Evolutionary conservation across 108 stramenopile genomes (phyloP), one percentile per base, ranked within the genome.

Genomic region (Cylindrotheca closterium): DNA sequence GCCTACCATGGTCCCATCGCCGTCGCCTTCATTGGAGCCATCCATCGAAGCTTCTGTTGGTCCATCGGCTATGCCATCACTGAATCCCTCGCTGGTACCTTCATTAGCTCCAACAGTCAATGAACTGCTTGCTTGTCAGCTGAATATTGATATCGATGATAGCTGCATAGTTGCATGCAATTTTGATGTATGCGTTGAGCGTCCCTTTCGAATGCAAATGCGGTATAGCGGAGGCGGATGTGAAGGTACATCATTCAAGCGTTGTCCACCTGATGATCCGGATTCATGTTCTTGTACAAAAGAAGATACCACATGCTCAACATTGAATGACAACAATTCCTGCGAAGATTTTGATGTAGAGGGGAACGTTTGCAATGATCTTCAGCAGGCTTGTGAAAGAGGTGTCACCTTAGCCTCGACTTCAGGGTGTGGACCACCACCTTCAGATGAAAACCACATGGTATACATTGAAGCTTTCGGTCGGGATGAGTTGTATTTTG

Each of bases 201-300:
- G 71, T 31, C 63, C 62, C 4, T 63, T 47, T 19, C 51, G 47
- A 22, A 63, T 65, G 55, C 15, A 25, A 30, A 53, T 64, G 34
- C 30, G 51, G 7, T 51, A 50, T 30, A 51, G 50, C 24, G 21
- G 29, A 1, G n/a, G 33, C 31, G 3, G 24, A 3, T 64, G 63
- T 28, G 31, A 0, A 0, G 31, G 22, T 4, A 30, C 63, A 0
- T 37, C 26, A 17, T 48, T 64, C 2, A 64, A 25, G 32, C 63
- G 63, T 25, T 64, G 63, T 24, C 51, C n/a, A n/a, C n/a, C n/a
- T n/a, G n/a, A n/a, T n/a, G n/a, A 42, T 15, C 37, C 37, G 10
- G 37, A 42, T 42, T 15, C 37, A 10, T 42, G 37, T 42, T 10
- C 37, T 7, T 42, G 37, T 42, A 42, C 37, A 7, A 42, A 42